Evolutionary conservation across 164 flowering plant species (phyloP), one percentile per base, ranked within the genome.

Genomic region (Liquidambar formosana): DNA sequence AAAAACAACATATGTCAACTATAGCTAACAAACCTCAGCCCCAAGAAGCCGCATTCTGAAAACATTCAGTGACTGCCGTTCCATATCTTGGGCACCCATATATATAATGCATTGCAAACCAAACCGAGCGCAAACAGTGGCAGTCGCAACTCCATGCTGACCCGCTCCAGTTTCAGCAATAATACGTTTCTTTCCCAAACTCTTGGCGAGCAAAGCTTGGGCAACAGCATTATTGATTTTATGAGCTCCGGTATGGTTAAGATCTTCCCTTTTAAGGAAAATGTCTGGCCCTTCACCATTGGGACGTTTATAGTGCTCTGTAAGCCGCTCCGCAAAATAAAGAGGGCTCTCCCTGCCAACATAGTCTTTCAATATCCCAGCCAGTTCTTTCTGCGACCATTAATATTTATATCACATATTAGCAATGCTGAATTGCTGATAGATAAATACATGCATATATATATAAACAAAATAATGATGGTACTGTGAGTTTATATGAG

Each of bases 131-230:
- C 97, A 94, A 5, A 92, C 97, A 6, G 98, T 94, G 49, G 98
- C 97, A 11, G 98, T 94, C 5, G 96, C 98, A 76, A 92, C 97
- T 58, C 98, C 98, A 79, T 94, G 99, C 76, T 94, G 97, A 62
- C 99, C 99, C 65, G 99, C 99, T 63, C 97, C 99, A 46, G 97
- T 94, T 76, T 92, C 99, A 61, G 97, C 98, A 69, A 93, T 89
- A 46, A 91, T 87, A 4, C 97, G 90, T 19, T 78, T 79, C 61
- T 94, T 94, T 1, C 96, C 97, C 77, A 94, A 71, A 1, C 85
- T 83, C 79, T 94, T 91, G 19, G 99, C 99, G 12, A 94, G 92
- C 79, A 94, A 73, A 41, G 93, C 99, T 69, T 94, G 99, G 26
- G 81, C 99, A 71, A 94, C 83, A 1, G 97, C 97, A 78, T 94